phyloP scores from a whole-genome alignment of 345 rosid species.

The Boechera divaricarpa region DNA sequence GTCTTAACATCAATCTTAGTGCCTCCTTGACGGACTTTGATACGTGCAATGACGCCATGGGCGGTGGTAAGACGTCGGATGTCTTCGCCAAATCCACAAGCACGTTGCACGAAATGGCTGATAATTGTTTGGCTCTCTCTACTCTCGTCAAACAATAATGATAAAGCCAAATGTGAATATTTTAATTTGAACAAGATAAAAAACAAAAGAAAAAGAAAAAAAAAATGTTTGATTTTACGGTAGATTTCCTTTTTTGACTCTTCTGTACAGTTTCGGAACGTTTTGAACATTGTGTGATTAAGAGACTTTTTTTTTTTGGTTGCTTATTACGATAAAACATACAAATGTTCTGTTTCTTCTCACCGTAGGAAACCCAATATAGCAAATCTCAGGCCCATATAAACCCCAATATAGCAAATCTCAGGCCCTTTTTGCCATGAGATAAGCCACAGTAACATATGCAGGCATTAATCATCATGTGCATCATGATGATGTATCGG shows the following conservation, averaged over 20 bases:
- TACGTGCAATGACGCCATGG: constrained; percentile 46
- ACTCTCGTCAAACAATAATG: constrained; percentile 37
- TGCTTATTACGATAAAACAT: background rate
- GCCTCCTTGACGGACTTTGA: constrained; percentile 38
- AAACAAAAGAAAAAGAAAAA: background rate
- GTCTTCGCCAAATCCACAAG: constrained; percentile 16
- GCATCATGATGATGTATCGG: constrained; percentile 34
- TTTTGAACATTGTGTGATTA: background rate
- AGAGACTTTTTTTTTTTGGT: background rate
- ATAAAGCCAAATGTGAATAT: background rate
- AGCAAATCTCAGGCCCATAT: background rate
- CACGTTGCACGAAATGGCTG: constrained; percentile 44
- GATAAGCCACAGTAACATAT: constrained; percentile 16
- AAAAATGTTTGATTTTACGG: background rate
- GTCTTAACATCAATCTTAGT: constrained; percentile 44
- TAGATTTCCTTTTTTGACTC: background rate
- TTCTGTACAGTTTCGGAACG: constrained; percentile 2
- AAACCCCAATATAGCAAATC: constrained; percentile 24
- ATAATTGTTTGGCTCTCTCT: constrained; percentile 40
- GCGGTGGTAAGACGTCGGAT: background rate
- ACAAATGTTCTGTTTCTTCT: constrained; percentile 4
- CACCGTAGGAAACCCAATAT: constrained; percentile 19
- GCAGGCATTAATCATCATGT: constrained; percentile 23
- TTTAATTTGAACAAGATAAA: background rate
- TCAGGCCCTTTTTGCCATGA: background rate